Evolutionary conservation across 441 rosid genomes (phyloP).

Genomic region (Gossypium trilobum): DNA sequence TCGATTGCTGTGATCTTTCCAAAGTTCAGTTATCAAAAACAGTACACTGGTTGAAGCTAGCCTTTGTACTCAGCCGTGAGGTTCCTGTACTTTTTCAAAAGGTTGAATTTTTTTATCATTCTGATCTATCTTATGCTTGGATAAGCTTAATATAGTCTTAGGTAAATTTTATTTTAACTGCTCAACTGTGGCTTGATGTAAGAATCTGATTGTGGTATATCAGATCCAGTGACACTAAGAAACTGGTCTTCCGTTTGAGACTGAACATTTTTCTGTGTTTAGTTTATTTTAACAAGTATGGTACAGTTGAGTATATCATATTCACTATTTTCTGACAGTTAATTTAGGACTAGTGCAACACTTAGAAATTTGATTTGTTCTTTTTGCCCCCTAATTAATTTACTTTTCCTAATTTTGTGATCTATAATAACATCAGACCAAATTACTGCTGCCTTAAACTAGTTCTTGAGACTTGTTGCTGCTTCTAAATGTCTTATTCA

Average conservation of each 20-base stretch:
- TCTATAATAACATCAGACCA: background rate
- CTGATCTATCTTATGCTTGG: background rate
- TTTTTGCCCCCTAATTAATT: background rate
- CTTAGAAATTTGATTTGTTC: background rate
- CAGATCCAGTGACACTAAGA: background rate
- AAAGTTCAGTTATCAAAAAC: constrained; percentile 40
- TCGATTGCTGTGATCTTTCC: constrained; percentile 51
- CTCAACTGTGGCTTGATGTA: constrained; percentile 4
- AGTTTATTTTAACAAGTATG: background rate
- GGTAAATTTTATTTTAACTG: background rate
- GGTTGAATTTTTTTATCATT: constrained; percentile 32
- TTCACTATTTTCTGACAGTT: background rate
- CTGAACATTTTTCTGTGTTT: background rate
- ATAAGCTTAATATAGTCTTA: background rate
- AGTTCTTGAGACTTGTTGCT: constrained; percentile 1
- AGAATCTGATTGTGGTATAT: background rate
- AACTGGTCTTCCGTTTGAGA: background rate
- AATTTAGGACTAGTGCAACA: background rate
- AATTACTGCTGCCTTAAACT: background rate
- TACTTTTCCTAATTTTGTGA: constrained; percentile 3
- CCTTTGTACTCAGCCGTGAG: constrained; percentile 73
- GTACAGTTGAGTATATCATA: background rate
- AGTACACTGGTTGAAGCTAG: constrained; percentile 58
- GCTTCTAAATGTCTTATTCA: background rate
- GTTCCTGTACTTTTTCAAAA: constrained; percentile 66